These are phyloP conservation scores for Entrophospora sp. DNA, from an alignment of 192 early-diverging fungal genomes.

Conservation along the genomic window DNA sequence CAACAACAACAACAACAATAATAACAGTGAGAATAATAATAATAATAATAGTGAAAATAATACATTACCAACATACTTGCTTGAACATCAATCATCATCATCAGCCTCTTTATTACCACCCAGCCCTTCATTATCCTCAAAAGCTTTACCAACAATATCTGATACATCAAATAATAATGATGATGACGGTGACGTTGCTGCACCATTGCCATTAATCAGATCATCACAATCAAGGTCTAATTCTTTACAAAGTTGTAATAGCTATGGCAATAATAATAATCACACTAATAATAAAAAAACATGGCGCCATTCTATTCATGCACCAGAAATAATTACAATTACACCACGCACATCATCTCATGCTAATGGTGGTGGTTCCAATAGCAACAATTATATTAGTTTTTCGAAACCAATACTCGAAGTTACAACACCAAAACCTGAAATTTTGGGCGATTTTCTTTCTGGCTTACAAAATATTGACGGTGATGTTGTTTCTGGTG, in stretches of 20 bases:
- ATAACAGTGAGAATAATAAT: too few species aligned
- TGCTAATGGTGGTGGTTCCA: too few species aligned
- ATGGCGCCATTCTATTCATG: not conserved
- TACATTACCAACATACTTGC: too few species aligned
- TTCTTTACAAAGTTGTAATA: not conserved
- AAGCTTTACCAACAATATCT: not conserved
- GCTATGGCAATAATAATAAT: not conserved
- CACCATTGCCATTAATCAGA: not conserved
- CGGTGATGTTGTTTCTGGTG: constrained; percentile 29
- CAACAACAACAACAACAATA: too few species aligned
- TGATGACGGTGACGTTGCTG: not conserved
- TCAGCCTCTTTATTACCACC: too few species aligned
- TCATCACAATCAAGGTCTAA: too few species aligned
- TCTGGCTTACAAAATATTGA: constrained; percentile 22
- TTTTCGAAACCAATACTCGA: not conserved
- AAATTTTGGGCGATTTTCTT: constrained; percentile 30
- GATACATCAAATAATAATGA: not conserved
- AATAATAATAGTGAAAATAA: too few species aligned
- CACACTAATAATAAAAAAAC: not conserved
- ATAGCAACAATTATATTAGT: too few species aligned
- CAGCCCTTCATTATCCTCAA: too few species aligned
- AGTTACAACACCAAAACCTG: not conserved
- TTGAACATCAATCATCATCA: too few species aligned
- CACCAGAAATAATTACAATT: not conserved
- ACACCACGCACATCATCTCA: not conserved